These are phyloP conservation scores for Pseudozyma thailandica DNA, from an alignment of 1,284 basidiomycete genomes.

Conservation along the genomic window DNA sequence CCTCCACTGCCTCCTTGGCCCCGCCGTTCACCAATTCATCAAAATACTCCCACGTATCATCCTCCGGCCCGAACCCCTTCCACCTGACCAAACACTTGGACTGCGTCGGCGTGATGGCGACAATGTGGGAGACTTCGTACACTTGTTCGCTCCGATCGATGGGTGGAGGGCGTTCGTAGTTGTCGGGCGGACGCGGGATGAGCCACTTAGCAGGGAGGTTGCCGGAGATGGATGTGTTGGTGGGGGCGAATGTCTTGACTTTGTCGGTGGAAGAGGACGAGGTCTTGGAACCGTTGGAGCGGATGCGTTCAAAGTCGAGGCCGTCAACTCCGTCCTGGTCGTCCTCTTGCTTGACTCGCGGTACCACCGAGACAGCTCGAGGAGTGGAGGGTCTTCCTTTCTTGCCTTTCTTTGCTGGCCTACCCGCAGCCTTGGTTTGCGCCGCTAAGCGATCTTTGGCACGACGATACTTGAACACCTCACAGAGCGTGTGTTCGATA, in stretches of 20 bases:
- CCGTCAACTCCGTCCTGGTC: constrained; percentile 35
- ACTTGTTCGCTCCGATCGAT: constrained; percentile 28
- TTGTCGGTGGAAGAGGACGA: constrained; percentile 18
- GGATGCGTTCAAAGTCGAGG: constrained; percentile 26
- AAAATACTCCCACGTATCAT: constrained; percentile 76
- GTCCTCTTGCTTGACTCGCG: constrained; percentile 20
- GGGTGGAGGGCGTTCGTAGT: constrained; percentile 32
- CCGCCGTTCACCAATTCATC: constrained; percentile 71
- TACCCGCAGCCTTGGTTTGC: background rate
- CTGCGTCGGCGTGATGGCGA: constrained; percentile 27
- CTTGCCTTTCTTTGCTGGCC: constrained; percentile 8
- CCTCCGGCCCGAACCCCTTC: constrained; percentile 73
- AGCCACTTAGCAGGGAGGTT: constrained; percentile 37
- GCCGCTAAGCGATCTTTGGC: constrained; percentile 17
- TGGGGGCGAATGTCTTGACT: constrained; percentile 19
- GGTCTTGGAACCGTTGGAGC: constrained; percentile 27
- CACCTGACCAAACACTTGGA: constrained; percentile 73
- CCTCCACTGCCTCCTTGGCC: constrained; percentile 68
- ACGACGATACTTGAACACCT: constrained; percentile 77
- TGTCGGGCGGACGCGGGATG: constrained; percentile 17
- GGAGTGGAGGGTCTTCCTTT: background rate
- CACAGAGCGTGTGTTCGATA: constrained; percentile 77
- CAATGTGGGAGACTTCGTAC: constrained; percentile 47
- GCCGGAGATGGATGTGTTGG: constrained; percentile 68
- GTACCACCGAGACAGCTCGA: background rate